Conservation (phyloP, 768 basidiomycete genomes). For the Boletus fagicola region DNA sequence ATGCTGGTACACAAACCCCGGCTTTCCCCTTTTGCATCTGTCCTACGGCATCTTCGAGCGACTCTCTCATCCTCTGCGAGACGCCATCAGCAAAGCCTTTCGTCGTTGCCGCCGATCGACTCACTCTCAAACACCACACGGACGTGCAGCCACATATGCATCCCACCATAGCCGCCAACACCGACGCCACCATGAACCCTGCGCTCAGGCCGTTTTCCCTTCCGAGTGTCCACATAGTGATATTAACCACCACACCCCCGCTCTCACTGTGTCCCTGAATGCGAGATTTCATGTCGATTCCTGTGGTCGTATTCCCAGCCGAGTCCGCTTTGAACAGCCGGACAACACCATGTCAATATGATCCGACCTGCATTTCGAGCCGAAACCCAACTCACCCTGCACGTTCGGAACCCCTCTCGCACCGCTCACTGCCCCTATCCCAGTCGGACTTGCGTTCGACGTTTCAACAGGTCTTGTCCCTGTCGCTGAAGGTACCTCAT, state of each 20-base stretch:
- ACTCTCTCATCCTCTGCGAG: constrained; percentile 3
- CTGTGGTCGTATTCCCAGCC: not conserved
- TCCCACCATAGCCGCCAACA: constrained; percentile 60
- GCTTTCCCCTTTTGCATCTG: not conserved
- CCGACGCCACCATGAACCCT: constrained; percentile 62
- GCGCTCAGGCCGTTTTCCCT: constrained; percentile 48
- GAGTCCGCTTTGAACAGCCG: constrained; percentile 8
- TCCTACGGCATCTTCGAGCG: not conserved
- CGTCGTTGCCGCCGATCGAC: constrained; percentile 6
- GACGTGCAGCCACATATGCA: constrained; percentile 50
- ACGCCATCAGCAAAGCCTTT: constrained; percentile 3
- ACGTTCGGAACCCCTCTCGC: constrained; percentile 11
- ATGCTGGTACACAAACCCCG: not conserved
- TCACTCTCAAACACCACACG: constrained; percentile 75
- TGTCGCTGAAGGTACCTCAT: not conserved
- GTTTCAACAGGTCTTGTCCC: not conserved
- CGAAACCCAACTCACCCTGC: constrained; percentile 11
- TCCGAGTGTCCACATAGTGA: constrained; percentile 3
- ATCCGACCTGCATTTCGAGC: not conserved
- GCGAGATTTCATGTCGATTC: not conserved
- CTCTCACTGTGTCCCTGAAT: not conserved
- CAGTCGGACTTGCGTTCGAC: not conserved
- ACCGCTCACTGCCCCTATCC: constrained; percentile 1
- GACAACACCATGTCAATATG: constrained; percentile 2
- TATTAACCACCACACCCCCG: constrained; percentile 11